Conservation (phyloP, 768 basidiomycete species). For the Auriculariales sp. region DNA sequence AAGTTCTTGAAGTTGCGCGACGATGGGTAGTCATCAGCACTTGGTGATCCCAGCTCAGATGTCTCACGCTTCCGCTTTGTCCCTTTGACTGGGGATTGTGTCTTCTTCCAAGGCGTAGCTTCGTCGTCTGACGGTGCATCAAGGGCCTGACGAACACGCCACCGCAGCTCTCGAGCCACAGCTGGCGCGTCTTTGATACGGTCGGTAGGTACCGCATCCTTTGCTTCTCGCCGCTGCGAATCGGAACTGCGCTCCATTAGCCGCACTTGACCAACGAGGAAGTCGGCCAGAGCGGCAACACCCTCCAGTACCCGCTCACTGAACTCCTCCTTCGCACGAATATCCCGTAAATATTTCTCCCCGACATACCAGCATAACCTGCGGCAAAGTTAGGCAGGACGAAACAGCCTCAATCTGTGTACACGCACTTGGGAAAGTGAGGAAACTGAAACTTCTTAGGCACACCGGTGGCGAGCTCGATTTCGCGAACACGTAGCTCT, state of each 20-base stretch:
- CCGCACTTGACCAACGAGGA: conserved; percentile 65
- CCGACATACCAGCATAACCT: conserved; percentile 88
- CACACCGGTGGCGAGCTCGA: conserved; percentile 85
- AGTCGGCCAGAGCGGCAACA: conserved; percentile 54
- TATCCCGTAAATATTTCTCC: conserved; percentile 61
- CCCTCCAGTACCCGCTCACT: conserved; percentile 52
- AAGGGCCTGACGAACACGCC: conserved; percentile 54
- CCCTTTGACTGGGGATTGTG: no score
- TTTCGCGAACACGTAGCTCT: conserved; percentile 83
- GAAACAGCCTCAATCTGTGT: conserved; percentile 6
- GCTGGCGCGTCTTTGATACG: conserved; percentile 71
- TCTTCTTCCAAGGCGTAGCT: conserved; percentile 14
- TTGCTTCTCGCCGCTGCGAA: conserved; percentile 56
- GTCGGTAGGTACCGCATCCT: conserved; percentile 69
- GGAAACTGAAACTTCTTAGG: conserved; percentile 88
- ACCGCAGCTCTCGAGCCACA: conserved; percentile 70
- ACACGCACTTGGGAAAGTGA: conserved; percentile 50
- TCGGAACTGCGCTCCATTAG: conserved; percentile 60
- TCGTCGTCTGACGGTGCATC: conserved; percentile 62
- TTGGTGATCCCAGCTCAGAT: conserved; percentile 5
- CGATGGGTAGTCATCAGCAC: conserved; percentile 9
- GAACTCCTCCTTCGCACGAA: conserved; percentile 43
- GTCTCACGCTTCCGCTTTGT: conserved; percentile 7
- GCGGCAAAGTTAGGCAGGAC: conserved; percentile 2
- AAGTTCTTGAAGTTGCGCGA: conserved; percentile 43